A percentile compares a stretch with the other conserved stretches of the same genome.
Conservation (phyloP, 2,329 filamentous ascomycete genomes). For the Parastagonospora avenae region DNA sequence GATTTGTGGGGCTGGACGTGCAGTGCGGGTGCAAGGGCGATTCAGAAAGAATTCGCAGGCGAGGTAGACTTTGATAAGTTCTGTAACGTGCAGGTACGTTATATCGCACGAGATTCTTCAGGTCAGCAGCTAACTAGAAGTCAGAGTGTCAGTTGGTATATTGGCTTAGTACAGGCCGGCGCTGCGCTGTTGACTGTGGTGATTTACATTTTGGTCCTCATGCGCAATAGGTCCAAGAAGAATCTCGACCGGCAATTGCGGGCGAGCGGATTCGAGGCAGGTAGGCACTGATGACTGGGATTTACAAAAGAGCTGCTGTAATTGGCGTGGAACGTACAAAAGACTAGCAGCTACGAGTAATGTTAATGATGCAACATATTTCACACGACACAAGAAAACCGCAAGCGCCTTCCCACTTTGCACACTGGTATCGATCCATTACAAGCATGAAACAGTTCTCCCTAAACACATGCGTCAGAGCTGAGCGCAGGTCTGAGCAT, state of each 20-base stretch:
- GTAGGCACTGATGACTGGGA: neutral
- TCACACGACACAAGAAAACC: too few species aligned
- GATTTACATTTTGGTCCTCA: constrained; percentile 35
- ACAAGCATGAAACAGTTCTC: neutral
- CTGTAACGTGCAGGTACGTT: constrained; percentile 45
- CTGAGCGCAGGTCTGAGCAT: neutral
- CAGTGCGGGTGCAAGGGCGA: constrained; percentile 35
- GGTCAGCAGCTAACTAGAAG: constrained; percentile 4
- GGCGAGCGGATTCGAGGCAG: constrained; percentile 4
- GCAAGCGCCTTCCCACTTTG: too few species aligned
- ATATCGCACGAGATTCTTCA: too few species aligned
- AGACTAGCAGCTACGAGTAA: neutral
- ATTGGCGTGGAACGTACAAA: neutral
- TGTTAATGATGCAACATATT: neutral
- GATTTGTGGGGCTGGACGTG: constrained; percentile 53
- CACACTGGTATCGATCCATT: too few species aligned
- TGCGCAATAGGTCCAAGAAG: constrained; percentile 38
- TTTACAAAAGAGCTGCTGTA: too few species aligned
- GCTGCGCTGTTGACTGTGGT: constrained; percentile 35
- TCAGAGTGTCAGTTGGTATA: constrained; percentile 43
- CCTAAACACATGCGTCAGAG: neutral
- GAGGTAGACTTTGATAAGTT: constrained; percentile 45
- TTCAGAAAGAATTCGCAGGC: constrained; percentile 45
- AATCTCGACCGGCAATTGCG: constrained; percentile 13
- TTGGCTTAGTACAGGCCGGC: constrained; percentile 42